Percentiles rank a stretch among this genome's conserved stretches.
phyloP scores from a whole-genome alignment of 2,329 filamentous ascomycete genomes.

The Colletotrichum sp. region DNA sequence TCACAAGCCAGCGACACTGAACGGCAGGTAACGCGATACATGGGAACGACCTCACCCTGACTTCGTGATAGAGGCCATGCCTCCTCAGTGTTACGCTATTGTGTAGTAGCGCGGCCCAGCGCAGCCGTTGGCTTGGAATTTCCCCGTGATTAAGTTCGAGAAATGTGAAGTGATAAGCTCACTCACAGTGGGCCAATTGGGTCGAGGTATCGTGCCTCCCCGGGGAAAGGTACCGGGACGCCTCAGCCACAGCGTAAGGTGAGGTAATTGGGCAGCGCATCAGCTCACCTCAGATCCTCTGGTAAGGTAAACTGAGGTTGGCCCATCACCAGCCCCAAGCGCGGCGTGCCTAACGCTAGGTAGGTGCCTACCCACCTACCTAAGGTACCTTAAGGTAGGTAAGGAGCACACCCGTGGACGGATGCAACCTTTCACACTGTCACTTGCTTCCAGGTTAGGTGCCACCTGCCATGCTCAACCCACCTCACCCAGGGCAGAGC shows the following conservation, averaged over 20 bases:
- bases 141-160: constrained; percentile 5
- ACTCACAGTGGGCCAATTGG: not conserved
- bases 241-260: not conserved
- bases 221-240: not conserved
- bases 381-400: too few species aligned
- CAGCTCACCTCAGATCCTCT: not conserved
- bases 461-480: not conserved
- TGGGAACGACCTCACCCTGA: not conserved
- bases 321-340: not conserved
- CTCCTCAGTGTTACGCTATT: not conserved
- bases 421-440: not conserved
- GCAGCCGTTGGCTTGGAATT: constrained; percentile 6
- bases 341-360: not conserved
- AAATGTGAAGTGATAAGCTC: not conserved
- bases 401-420: not conserved
- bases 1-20: not conserved
- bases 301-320: too few species aligned
- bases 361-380: not conserved
- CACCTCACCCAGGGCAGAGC: not conserved
- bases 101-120: not conserved
- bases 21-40: not conserved
- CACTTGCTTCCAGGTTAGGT: not conserved
- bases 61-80: not conserved
- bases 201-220: not conserved
- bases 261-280: not conserved